Base-by-base conservation (phyloP, 1,284 basidiomycete species). In the Serendipita sp. region DNA sequence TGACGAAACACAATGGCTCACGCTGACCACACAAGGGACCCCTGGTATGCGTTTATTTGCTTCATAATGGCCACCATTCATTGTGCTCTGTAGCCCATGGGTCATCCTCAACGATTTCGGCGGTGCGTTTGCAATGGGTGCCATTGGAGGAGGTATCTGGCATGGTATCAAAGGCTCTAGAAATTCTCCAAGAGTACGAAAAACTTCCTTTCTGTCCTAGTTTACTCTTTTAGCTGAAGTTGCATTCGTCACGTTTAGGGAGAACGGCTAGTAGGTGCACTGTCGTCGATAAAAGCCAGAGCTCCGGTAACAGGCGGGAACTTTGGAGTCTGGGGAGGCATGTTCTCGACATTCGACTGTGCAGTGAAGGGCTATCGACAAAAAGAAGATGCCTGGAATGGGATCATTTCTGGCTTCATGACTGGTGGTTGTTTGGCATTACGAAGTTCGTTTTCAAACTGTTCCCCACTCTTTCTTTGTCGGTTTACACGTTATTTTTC, bases 351-450 rank as follows among this genome's bases (percentile, higher is more conserved):
- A 29, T 99, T 94, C 70, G 96, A 99, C 75, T 99, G 96, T 74
- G 92, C 93, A 1, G 90, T 99, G 67, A 98, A 99, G 75, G 93
- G 93, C 8, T 91, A 85, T 78, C 79, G 96, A 71, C 95, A 99
- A 78, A 99, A 99, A 74, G 96, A 99, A 75, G 96, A 99, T 74
- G 91, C 94, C 61, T 99, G 94, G 93, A 99, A 99, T 73, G 93
- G 93, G 47, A 98, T 99, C 71, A 89, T 96, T 63, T 93, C 95
- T 55, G 95, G 96, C 49, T 99, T 99, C 78, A 83, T 96, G 82
- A 98, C 95, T 32, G 96, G 96, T 75, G 95, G 95, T 64, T 95
- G 91, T 72, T 76, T 99, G 61, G 96, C 96, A 62, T 83, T 91
- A 66, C 83, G 95, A 75, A 90, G 94, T 96, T 74, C 77, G 91